A percentile compares a stretch with the other conserved stretches of the same genome.
Conservation (phyloP, 1,139 yeast genomes). For the Protomyces arabidopsidicola region DNA sequence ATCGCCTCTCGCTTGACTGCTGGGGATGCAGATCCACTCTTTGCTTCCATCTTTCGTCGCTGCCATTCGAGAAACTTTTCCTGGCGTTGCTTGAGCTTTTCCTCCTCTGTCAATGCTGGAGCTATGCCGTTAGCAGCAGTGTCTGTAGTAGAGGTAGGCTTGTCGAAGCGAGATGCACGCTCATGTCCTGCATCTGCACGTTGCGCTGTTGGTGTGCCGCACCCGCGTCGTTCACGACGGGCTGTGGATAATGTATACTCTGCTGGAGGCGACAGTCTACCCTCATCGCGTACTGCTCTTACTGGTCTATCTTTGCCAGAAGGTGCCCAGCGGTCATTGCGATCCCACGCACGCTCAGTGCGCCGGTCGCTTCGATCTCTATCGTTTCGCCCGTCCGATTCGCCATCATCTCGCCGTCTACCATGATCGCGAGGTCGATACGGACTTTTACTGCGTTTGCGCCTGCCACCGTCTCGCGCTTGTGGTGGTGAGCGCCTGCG, state of each 20-base stretch:
- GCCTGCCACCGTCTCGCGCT: not conserved
- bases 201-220: not conserved
- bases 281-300: not conserved
- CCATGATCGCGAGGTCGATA: not conserved
- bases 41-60: slow-evolving; percentile 38
- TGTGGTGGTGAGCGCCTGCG: not conserved
- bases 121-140: not conserved
- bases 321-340: not conserved
- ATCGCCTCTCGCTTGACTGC: not conserved
- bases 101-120: slow-evolving; percentile 33
- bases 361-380: not conserved
- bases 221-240: not conserved
- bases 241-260: not conserved
- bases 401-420: not conserved
- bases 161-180: not conserved
- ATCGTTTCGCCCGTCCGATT: not conserved
- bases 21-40: slow-evolving; percentile 16
- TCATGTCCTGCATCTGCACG: not conserved
- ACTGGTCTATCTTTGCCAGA: not conserved
- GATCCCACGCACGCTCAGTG: slow-evolving; percentile 2
- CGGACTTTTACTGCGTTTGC: not conserved
- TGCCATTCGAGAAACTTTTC: slow-evolving; percentile 44
- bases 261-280: slow-evolving; percentile 3
- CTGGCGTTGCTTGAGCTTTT: slow-evolving; percentile 39
- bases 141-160: not conserved